Evolutionary conservation across 345 rosid species (phyloP).

Genomic region (Gossypium rotundifolium): DNA sequence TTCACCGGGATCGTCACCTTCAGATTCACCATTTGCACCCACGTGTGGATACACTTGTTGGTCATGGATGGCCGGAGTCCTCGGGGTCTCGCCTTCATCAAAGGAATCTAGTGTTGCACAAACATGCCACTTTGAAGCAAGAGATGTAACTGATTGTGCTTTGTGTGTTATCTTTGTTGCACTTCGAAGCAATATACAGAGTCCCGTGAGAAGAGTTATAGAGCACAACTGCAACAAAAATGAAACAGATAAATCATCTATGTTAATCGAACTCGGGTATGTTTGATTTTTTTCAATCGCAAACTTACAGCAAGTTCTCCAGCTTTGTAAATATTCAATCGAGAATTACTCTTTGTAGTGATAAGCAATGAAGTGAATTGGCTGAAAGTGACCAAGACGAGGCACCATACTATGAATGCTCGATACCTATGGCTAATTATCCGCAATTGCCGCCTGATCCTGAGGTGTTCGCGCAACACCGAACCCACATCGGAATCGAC

Average conservation of each 20-base stretch:
- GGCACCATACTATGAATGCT: too few relatives aligned
- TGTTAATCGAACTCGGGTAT: slow-evolving; percentile 45
- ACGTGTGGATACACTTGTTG: slow-evolving; percentile 14
- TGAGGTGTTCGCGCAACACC: too few relatives aligned
- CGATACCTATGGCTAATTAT: too few relatives aligned
- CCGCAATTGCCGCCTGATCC: too few relatives aligned
- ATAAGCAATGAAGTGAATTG: too few relatives aligned
- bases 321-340: too few relatives aligned
- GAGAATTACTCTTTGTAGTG: too few relatives aligned
- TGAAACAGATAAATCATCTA: slow-evolving; percentile 31
- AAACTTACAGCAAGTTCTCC: too few relatives aligned
- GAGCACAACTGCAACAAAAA: slow-evolving; percentile 36
- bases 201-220: slow-evolving; percentile 53
- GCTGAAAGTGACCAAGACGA: too few relatives aligned
- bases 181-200: slow-evolving; percentile 47
- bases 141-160: slow-evolving; percentile 73
- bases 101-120: slow-evolving; percentile 72
- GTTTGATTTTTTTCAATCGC: too few relatives aligned
- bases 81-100: slow-evolving; percentile 70
- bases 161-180: slow-evolving; percentile 91
- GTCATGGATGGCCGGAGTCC: slow-evolving; percentile 17
- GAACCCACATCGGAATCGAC: slow-evolving; percentile 44
- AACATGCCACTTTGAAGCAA: slow-evolving; percentile 88
- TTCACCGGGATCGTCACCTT: slow-evolving; percentile 50
- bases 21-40: slow-evolving; percentile 28